Conservation (phyloP, 306 rosid species). For the Vigna angularis region DNA sequence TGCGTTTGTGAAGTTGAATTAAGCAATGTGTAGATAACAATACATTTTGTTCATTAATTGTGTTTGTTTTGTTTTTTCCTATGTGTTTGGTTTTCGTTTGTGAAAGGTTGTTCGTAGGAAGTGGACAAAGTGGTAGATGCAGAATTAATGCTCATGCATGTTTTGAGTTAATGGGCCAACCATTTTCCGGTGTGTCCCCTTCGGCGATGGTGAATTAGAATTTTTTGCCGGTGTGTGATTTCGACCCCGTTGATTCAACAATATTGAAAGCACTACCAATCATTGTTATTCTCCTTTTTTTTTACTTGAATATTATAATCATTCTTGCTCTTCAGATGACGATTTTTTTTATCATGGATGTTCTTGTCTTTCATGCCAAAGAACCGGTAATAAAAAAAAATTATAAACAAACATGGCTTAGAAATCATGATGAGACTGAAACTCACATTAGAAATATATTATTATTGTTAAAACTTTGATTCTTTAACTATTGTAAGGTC, state of each 20-base stretch:
- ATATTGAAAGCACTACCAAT: neutral
- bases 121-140: conserved; percentile 14
- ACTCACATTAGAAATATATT: too few species aligned
- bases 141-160: conserved; percentile 25
- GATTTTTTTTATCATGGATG: neutral
- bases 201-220: neutral
- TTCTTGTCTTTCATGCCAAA: neutral
- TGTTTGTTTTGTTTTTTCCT: neutral
- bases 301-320: neutral
- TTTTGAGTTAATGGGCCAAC: conserved; percentile 20
- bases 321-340: neutral
- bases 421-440: too few species aligned
- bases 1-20: neutral
- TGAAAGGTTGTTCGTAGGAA: conserved; percentile 14
- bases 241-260: neutral
- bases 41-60: neutral
- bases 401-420: too few species aligned
- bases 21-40: conserved; percentile 4
- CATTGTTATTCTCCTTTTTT: too few species aligned
- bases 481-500: too few species aligned
- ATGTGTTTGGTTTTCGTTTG: neutral
- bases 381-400: neutral
- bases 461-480: too few species aligned
- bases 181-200: conserved; percentile 10
- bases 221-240: neutral